Percentiles rank a stretch among this genome's conserved stretches.
Evolutionary conservation across 73 alveolate genomes (phyloP).

Genomic region (Urostyla sp.): DNA sequence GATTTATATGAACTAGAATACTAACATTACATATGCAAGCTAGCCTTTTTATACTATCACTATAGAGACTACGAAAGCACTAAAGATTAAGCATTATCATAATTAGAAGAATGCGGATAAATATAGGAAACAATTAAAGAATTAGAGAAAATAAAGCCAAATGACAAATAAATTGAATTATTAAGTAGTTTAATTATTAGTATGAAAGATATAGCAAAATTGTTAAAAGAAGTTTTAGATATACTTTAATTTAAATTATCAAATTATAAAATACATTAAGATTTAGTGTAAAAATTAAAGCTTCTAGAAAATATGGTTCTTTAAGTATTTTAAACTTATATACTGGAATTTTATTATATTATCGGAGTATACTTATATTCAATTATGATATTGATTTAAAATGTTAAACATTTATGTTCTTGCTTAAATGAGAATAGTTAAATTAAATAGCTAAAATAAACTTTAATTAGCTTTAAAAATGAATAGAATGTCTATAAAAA

Average conservation of each 20-base stretch:
- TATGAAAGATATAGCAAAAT: background rate
- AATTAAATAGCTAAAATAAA: background rate
- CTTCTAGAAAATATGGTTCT: constrained; percentile 9
- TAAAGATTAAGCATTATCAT: too few species aligned
- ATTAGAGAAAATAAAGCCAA: constrained; percentile 1
- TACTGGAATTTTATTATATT: constrained; percentile 19
- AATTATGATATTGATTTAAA: constrained; percentile 14
- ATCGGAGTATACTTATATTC: background rate
- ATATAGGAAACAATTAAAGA: too few species aligned
- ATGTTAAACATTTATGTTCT: background rate
- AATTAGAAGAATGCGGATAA: too few species aligned
- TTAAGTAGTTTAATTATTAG: constrained; percentile 3
- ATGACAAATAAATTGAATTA: background rate
- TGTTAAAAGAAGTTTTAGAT: background rate
- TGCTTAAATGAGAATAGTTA: background rate
- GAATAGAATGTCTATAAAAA: background rate
- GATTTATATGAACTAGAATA: background rate
- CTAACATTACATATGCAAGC: too few species aligned
- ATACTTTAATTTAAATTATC: background rate
- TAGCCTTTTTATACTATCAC: too few species aligned
- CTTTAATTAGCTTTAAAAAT: background rate
- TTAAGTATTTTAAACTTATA: constrained; percentile 5
- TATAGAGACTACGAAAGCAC: too few species aligned
- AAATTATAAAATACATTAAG: background rate
- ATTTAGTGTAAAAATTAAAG: background rate